These are phyloP conservation scores for Candida mattraensis DNA, from an alignment of 805 yeast genomes.

Conservation along the genomic window DNA sequence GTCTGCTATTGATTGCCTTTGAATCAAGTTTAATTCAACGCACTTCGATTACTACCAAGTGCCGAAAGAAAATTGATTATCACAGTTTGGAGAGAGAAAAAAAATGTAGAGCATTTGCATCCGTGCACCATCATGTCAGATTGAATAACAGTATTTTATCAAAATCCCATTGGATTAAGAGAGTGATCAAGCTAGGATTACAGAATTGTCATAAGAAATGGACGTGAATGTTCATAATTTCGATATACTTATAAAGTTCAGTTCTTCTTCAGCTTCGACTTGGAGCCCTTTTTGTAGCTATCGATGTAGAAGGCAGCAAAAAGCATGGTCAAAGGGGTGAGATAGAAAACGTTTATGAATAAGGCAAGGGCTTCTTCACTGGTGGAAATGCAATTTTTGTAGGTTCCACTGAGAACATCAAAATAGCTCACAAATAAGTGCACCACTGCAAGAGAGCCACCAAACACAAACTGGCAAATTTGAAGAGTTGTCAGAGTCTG, in stretches of 20 bases:
- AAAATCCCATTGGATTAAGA: too few species aligned
- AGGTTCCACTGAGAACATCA: constrained; percentile 44
- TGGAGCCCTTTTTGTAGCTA: constrained; percentile 41
- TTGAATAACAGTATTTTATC: too few species aligned
- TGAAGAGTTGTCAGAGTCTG: constrained; percentile 64
- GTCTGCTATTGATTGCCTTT: too few species aligned
- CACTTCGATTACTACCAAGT: too few species aligned
- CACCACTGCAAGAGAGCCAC: constrained; percentile 65
- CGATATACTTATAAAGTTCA: not conserved
- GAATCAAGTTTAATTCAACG: too few species aligned
- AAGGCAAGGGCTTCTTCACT: constrained; percentile 65
- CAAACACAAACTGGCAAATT: constrained; percentile 65
- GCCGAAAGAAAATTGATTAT: too few species aligned
- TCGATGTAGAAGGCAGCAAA: constrained; percentile 67
- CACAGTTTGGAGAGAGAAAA: too few species aligned
- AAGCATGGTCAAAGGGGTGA: constrained; percentile 65
- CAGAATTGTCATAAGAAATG: too few species aligned
- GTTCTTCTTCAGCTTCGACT: constrained; percentile 9
- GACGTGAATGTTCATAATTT: not conserved
- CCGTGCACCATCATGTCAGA: too few species aligned
- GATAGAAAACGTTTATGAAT: constrained; percentile 59
- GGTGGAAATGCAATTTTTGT: constrained; percentile 51
- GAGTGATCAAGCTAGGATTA: too few species aligned
- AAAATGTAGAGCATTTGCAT: too few species aligned
- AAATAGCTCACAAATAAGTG: constrained; percentile 63